These are phyloP conservation scores for Peronospora farinosa DNA, from an alignment of 352 stramenopile genomes.

Conservation along the genomic window DNA sequence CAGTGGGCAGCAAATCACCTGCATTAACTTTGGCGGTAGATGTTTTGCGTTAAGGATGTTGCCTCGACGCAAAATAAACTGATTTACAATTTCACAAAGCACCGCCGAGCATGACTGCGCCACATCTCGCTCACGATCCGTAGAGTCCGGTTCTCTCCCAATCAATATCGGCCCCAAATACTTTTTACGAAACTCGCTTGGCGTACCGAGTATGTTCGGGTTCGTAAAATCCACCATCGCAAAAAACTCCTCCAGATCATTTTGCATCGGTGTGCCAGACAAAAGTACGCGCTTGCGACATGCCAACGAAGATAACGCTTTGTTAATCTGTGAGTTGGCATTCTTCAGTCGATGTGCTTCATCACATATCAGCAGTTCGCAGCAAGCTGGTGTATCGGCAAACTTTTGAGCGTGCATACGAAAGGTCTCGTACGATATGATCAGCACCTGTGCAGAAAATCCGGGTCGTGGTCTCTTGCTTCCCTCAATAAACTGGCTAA, in stretches of 20 bases:
- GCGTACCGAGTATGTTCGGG: constrained; percentile 70
- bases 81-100: constrained; percentile 95
- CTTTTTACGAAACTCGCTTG: constrained; percentile 91
- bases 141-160: constrained; percentile 86
- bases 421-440: constrained; percentile 91
- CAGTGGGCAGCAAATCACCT: constrained; percentile 97
- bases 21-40: constrained; percentile 96
- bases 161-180: constrained; percentile 87
- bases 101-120: constrained; percentile 89
- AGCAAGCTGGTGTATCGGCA: constrained; percentile 75
- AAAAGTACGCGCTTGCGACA: constrained; percentile 92
- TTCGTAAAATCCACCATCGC: constrained; percentile 94
- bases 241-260: constrained; percentile 98
- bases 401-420: constrained; percentile 90
- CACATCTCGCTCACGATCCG: constrained; percentile 65
- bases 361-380: constrained; percentile 97
- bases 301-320: constrained; percentile 66
- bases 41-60: constrained; percentile 99
- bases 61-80: constrained; percentile 96
- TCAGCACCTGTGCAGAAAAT: constrained; percentile 65
- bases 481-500: constrained; percentile 76
- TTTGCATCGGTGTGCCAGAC: constrained; percentile 98
- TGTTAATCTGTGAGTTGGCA: constrained; percentile 90
- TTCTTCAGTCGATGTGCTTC: constrained; percentile 99
- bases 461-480: constrained; percentile 53